A percentile compares a stretch with the other conserved stretches of the same genome.
Evolutionary conservation across 805 yeast genomes (phyloP).

Genomic region (Candida tammaniensis): DNA sequence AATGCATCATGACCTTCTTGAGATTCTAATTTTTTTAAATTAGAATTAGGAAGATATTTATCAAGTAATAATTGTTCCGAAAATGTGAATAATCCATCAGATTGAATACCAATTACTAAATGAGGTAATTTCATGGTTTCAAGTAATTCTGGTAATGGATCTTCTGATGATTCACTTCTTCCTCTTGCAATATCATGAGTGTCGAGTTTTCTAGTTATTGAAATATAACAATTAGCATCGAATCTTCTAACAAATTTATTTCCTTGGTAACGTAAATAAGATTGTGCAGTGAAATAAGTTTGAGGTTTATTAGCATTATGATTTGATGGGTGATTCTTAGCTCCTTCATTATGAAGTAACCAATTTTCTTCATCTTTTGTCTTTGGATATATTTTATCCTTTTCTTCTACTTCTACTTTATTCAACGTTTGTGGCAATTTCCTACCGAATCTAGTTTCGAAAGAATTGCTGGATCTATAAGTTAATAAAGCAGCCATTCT

Average conservation of each 20-base stretch:
- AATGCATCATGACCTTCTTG: constrained; percentile 99
- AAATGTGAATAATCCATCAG: constrained; percentile 90
- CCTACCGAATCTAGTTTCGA: constrained; percentile 90
- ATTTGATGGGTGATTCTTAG: constrained; percentile 17
- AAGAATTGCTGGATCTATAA: constrained; percentile 87
- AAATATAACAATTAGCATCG: constrained; percentile 95
- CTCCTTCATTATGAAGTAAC: constrained; percentile 88
- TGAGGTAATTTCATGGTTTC: constrained; percentile 67
- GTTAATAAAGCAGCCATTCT: constrained; percentile 95
- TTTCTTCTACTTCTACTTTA: constrained; percentile 18
- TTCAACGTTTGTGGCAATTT: constrained; percentile 34
- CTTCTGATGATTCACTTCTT: constrained; percentile 42
- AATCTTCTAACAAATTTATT: constrained; percentile 84
- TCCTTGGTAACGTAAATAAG: constrained; percentile 92
- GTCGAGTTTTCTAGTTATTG: constrained; percentile 89
- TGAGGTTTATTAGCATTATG: constrained; percentile 22
- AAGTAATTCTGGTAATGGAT: constrained; percentile 52
- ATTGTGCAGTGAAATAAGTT: constrained; percentile 88
- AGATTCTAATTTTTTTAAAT: constrained; percentile 70
- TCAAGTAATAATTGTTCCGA: constrained; percentile 89
- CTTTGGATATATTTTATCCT: constrained; percentile 37
- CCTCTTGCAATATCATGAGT: constrained; percentile 93
- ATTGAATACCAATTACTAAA: constrained; percentile 80
- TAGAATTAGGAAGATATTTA: constrained; percentile 65
- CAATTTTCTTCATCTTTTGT: constrained; percentile 69